phyloP scores from a whole-genome alignment of 2,329 filamentous ascomycete species.

The Xylariales sp. region DNA sequence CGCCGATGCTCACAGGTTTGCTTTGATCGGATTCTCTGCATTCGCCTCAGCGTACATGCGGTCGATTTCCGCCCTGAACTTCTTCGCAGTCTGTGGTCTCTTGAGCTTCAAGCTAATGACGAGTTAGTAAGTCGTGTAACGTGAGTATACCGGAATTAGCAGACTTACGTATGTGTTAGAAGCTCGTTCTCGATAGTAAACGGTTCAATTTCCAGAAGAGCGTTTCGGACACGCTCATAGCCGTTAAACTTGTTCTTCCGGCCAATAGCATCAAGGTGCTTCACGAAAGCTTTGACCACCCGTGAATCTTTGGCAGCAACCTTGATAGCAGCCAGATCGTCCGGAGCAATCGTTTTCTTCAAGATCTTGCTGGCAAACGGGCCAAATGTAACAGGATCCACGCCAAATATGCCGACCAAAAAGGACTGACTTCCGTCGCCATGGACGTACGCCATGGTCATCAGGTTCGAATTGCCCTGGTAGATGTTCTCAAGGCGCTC shows the following conservation, averaged over 20 bases:
- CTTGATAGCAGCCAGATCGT: slow-evolving; percentile 63
- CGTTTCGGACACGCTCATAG: slow-evolving; percentile 76
- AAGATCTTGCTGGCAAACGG: slow-evolving; percentile 74
- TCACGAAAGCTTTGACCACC: slow-evolving; percentile 70
- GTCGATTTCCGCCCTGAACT: slow-evolving; percentile 48
- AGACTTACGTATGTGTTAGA: slow-evolving; percentile 77
- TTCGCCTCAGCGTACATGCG: slow-evolving; percentile 53
- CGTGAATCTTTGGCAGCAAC: slow-evolving; percentile 63
- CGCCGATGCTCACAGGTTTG: slow-evolving; percentile 40
- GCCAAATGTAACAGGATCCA: slow-evolving; percentile 81
- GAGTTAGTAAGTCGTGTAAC: slow-evolving; percentile 3
- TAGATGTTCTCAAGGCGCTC: slow-evolving; percentile 97
- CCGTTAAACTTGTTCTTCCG: slow-evolving; percentile 86
- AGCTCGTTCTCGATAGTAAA: slow-evolving; percentile 93
- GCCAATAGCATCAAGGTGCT: slow-evolving; percentile 72
- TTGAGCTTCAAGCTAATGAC: slow-evolving; percentile 53
- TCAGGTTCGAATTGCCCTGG: slow-evolving; percentile 71
- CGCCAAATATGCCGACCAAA: slow-evolving; percentile 81
- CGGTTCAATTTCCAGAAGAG: slow-evolving; percentile 75
- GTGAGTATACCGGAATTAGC: no score
- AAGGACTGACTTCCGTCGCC: slow-evolving; percentile 78
- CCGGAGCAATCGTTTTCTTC: slow-evolving; percentile 57
- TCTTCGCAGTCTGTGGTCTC: slow-evolving; percentile 50
- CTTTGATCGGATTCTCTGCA: slow-evolving; percentile 32
- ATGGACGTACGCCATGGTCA: slow-evolving; percentile 83